Conservation (phyloP, 2,329 filamentous ascomycete species). For the Fusarium sp. region DNA sequence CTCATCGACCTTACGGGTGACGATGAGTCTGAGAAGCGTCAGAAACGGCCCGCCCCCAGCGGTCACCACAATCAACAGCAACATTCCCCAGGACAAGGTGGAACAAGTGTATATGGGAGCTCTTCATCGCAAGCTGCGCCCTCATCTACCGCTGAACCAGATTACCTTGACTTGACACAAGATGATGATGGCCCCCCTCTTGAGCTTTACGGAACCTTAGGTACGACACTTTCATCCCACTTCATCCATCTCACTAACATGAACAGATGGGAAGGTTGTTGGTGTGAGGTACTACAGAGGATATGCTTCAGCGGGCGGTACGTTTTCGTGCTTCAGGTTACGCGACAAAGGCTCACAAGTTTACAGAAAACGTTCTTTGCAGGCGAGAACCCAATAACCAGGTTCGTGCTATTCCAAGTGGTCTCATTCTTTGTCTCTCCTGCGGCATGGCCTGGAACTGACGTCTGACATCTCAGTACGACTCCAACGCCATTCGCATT, state of each 20-base stretch:
- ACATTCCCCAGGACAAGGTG: constrained; percentile 25
- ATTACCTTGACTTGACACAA: constrained; percentile 57
- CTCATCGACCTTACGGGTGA: constrained; percentile 57
- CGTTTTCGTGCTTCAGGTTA: not conserved
- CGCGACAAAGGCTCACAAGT: constrained; percentile 7
- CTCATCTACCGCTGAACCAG: constrained; percentile 48
- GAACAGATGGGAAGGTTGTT: constrained; percentile 59
- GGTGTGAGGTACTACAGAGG: constrained; percentile 71
- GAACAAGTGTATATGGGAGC: constrained; percentile 26
- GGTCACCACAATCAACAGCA: constrained; percentile 10
- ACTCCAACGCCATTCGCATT: constrained; percentile 80
- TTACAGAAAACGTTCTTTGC: constrained; percentile 66
- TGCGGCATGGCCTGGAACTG: not conserved
- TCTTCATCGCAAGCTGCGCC: constrained; percentile 28
- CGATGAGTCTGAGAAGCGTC: constrained; percentile 37
- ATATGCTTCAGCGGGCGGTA: constrained; percentile 66
- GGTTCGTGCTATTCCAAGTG: constrained; percentile 44
- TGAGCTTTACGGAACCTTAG: constrained; percentile 61
- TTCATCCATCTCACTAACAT: constrained; percentile 14
- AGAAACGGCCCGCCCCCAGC: constrained; percentile 43
- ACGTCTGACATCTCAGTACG: constrained; percentile 58
- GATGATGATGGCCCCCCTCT: constrained; percentile 52
- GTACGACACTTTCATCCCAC: constrained; percentile 43
- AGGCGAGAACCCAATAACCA: constrained; percentile 73
- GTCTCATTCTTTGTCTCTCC: constrained; percentile 9